Conservation (phyloP, 2,329 filamentous ascomycete species). For the Talaromyces sp. region DNA sequence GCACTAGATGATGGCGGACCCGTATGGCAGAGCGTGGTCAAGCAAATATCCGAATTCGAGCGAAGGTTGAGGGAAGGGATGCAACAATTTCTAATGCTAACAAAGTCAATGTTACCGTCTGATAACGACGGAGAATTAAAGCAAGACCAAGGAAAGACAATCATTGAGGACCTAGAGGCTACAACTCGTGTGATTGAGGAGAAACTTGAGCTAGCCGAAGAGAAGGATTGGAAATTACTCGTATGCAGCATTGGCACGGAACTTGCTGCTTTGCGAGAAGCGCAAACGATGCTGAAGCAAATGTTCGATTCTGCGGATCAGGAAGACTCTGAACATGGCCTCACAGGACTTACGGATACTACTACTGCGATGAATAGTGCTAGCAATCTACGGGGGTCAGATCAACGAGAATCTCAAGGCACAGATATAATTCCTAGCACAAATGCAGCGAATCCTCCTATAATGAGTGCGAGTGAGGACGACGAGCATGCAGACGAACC, state of each 20-base stretch:
- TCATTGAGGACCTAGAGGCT: conserved; percentile 46
- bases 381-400: not conserved
- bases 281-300: conserved; percentile 34
- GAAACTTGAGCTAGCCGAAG: conserved; percentile 50
- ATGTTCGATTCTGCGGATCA: conserved; percentile 26
- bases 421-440: not conserved
- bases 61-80: conserved; percentile 32
- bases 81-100: conserved; percentile 27
- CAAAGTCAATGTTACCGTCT: conserved; percentile 22
- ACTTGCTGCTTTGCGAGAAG: conserved; percentile 51
- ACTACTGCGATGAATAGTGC: conserved; percentile 11
- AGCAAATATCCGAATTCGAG: conserved; percentile 52
- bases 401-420: not conserved
- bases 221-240: conserved; percentile 57
- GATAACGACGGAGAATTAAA: conserved; percentile 21
- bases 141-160: conserved; percentile 26
- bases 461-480: conserved; percentile 13
- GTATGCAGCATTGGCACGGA: conserved; percentile 61
- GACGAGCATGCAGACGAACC: conserved; percentile 33
- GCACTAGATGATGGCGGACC: conserved; percentile 58
- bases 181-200: conserved; percentile 47
- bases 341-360: conserved; percentile 16
- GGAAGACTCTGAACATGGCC: conserved; percentile 3
- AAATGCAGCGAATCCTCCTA: not conserved
- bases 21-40: conserved; percentile 56